A percentile compares a stretch with the other conserved stretches of the same genome.
Conservation (phyloP, 139 green algal genomes). For the Eudorina sp. region DNA sequence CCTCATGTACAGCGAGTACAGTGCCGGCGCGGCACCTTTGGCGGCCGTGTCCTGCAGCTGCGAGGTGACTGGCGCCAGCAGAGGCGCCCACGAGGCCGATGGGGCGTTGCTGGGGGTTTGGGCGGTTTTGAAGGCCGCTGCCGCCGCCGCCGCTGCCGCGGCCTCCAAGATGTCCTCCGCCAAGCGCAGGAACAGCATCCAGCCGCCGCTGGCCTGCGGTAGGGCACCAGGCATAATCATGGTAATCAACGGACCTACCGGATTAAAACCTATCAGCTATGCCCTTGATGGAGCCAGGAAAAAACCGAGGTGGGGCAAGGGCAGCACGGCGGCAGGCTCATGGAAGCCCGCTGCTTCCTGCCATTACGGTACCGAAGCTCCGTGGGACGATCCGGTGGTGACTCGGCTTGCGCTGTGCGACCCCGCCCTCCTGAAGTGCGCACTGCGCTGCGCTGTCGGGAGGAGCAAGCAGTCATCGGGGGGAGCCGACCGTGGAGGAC, state of each 20-base stretch:
- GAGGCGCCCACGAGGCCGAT: not conserved
- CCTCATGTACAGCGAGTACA: slow-evolving; percentile 15
- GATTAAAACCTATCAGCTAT: not conserved
- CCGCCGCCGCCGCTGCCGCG: not conserved
- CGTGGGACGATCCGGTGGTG: no score
- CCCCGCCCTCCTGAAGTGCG: no score
- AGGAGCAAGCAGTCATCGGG: no score
- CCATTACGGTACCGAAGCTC: no score
- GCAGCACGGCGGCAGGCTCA: no score
- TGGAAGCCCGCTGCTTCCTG: no score
- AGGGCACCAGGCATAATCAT: not conserved
- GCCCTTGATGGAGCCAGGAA: not conserved
- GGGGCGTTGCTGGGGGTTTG: not conserved
- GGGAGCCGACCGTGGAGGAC: no score
- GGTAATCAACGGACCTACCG: not conserved
- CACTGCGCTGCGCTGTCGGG: no score
- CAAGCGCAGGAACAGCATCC: slow-evolving; percentile 4
- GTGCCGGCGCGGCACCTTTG: not conserved
- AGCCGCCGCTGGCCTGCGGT: not conserved
- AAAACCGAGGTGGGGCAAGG: not conserved
- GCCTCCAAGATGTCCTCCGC: slow-evolving; percentile 5
- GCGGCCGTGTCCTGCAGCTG: not conserved
- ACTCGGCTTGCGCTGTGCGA: no score
- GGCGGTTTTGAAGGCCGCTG: not conserved
- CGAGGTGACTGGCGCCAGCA: not conserved